phyloP scores from a whole-genome alignment of 2,329 filamentous ascomycete species.

The Akanthomyces uredinophilus region DNA sequence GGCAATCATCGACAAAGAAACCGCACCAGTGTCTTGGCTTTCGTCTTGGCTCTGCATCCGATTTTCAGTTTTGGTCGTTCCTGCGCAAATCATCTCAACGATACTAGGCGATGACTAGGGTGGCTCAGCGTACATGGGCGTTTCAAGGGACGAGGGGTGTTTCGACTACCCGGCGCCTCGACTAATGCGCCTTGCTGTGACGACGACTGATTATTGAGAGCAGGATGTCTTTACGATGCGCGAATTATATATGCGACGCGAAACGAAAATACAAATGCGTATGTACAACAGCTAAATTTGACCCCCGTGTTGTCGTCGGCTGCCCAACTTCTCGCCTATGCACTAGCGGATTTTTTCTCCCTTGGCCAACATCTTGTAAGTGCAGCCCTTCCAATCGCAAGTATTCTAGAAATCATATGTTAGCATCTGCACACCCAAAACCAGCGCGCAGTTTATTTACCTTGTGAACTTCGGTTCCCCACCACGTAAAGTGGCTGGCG shows the following conservation, averaged over 20 bases:
- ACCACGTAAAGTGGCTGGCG: constrained; percentile 24
- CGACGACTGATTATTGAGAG: not conserved
- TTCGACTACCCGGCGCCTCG: not conserved
- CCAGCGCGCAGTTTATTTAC: constrained; percentile 1
- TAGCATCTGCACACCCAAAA: not conserved
- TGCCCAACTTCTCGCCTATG: not conserved
- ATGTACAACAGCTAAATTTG: not conserved
- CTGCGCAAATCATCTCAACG: not conserved
- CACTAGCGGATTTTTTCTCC: constrained; percentile 9
- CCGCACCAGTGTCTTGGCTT: constrained; percentile 9
- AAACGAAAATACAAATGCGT: not conserved
- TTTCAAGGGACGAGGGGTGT: constrained; percentile 7
- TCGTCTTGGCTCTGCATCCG: not conserved
- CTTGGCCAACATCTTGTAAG: constrained; percentile 15
- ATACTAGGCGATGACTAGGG: not conserved
- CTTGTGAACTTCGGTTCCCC: constrained; percentile 25
- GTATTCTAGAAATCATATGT: constrained; percentile 16
- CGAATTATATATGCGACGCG: not conserved
- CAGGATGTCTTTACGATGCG: not conserved
- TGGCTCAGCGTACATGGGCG: not conserved
- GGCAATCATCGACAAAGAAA: not conserved
- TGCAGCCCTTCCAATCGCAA: constrained; percentile 22
- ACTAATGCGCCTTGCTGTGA: not conserved
- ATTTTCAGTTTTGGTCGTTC: not conserved
- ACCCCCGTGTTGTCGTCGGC: not conserved